Base-by-base conservation (phyloP, 257 asterid species). In the Mitragyna speciosa region DNA sequence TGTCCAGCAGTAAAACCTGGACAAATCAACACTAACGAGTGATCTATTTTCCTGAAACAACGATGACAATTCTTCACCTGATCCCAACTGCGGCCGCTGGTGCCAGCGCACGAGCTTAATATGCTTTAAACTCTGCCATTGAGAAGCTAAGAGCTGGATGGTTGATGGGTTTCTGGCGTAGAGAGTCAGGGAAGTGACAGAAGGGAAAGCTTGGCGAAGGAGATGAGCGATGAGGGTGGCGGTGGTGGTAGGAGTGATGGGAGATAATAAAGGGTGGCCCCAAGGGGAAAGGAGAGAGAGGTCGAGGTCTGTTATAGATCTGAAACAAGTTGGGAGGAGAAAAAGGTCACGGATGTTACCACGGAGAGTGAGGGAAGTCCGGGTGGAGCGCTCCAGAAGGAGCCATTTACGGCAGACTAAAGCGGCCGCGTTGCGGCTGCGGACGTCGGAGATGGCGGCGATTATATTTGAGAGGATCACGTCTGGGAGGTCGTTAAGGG, bases 31-130 rank as follows among this genome's bases (percentile, higher is more conserved):
- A 1, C 91, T 84, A 6, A 15, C 39, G 8, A 95, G 71, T 7
- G 82, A 28, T 69, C 36, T 30, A 74, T 68, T 72, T 83, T 86
- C 7, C 74, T 82, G 45, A 14, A 95, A 73, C 78, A 95, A 56
- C 43, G 85, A 59, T 72, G 76, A 77, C 12, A 95, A 84, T 78
- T 95, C 99, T 30, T 92, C 94, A 0, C 97, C 98, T 59, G 96
- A 79, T 47, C 84, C 83, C 9, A 83, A 30, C 39, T 88, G 97
- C 0, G 99, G 98, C 3, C 99, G 86, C 85, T 91, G 97, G 86
- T 95, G 99, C 97, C 97, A 95, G 0, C 98, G 81, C 61, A 93
- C 96, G 80, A 95, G 97, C 90, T 91, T 95, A 15, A 89, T 78
- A 84, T 76, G 86, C 51, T 79, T 59, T 78, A 90, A 70, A 26